A percentile compares a stretch with the other conserved stretches of the same genome.
Conservation (phyloP, 2,329 filamentous ascomycete species). For the Pestalotiopsis fici region DNA sequence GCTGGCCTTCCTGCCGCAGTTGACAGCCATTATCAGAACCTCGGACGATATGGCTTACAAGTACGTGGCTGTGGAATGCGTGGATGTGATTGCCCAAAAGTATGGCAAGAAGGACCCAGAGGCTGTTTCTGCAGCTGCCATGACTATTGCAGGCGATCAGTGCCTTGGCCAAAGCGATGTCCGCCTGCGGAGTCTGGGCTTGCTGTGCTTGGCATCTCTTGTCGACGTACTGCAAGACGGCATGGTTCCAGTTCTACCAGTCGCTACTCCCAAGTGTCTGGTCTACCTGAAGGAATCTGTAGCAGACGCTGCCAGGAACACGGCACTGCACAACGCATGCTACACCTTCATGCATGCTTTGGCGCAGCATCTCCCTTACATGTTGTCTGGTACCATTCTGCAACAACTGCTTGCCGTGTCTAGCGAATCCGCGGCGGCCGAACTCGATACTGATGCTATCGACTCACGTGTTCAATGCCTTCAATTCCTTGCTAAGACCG, state of each 20-base stretch:
- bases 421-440: conserved; percentile 67
- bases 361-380: conserved; percentile 83
- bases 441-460: conserved; percentile 61
- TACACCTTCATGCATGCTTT: conserved; percentile 80
- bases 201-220: conserved; percentile 85
- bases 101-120: conserved; percentile 91
- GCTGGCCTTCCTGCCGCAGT: conserved; percentile 76
- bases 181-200: conserved; percentile 77
- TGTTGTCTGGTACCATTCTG: conserved; percentile 77
- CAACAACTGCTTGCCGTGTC: conserved; percentile 72
- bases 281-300: conserved; percentile 69
- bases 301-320: conserved; percentile 49
- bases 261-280: conserved; percentile 72
- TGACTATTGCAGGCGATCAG: conserved; percentile 73
- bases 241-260: conserved; percentile 80
- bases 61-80: conserved; percentile 82
- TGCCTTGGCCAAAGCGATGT: conserved; percentile 76
- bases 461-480: conserved; percentile 70
- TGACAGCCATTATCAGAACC: conserved; percentile 75
- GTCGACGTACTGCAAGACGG: conserved; percentile 86
- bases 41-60: conserved; percentile 75
- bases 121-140: conserved; percentile 73
- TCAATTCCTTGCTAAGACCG: conserved; percentile 72
- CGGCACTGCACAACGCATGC: conserved; percentile 76
- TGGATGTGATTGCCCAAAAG: conserved; percentile 91